Percentiles rank a stretch among this genome's conserved stretches.
phyloP scores from a whole-genome alignment of 495 filamentous ascomycete species.

The Lophiostoma macrostomum region DNA sequence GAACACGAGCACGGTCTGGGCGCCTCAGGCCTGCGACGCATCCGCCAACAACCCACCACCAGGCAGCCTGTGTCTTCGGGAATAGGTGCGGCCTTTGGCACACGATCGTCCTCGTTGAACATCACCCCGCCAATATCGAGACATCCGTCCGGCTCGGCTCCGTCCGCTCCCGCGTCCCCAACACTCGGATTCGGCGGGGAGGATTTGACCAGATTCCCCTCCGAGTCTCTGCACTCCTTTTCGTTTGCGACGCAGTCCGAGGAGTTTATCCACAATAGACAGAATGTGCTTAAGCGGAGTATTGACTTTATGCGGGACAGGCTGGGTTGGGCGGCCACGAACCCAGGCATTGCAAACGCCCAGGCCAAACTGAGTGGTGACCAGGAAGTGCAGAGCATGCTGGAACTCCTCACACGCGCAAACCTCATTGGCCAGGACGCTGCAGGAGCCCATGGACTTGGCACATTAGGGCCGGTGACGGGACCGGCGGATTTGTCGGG shows the following conservation, averaged over 20 bases:
- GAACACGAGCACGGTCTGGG: conserved; percentile 62
- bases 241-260: conserved; percentile 97
- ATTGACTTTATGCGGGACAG: conserved; percentile 98
- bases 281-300: conserved; percentile 88
- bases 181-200: conserved; percentile 69
- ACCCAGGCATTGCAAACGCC: conserved; percentile 66
- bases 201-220: conserved; percentile 87
- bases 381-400: conserved; percentile 82
- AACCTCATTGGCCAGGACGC: conserved; percentile 63
- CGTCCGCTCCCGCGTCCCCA: conserved; percentile 62
- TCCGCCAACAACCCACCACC: conserved; percentile 70
- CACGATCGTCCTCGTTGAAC: conserved; percentile 63
- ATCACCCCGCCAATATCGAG: conserved; percentile 47
- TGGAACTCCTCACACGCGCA: conserved; percentile 78
- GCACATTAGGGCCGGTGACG: conserved; percentile 61
- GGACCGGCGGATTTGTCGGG: conserved; percentile 67
- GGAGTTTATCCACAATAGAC: conserved; percentile 81
- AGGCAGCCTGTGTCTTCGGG: conserved; percentile 13
- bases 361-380: conserved; percentile 81
- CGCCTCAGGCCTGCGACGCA: conserved; percentile 80
- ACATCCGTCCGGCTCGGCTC: conserved; percentile 49
- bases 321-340: conserved; percentile 72
- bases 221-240: conserved; percentile 96
- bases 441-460: conserved; percentile 43
- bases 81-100: conserved; percentile 50